Conservation (phyloP, 345 rosid genomes). For the Eutrema japonicum region DNA sequence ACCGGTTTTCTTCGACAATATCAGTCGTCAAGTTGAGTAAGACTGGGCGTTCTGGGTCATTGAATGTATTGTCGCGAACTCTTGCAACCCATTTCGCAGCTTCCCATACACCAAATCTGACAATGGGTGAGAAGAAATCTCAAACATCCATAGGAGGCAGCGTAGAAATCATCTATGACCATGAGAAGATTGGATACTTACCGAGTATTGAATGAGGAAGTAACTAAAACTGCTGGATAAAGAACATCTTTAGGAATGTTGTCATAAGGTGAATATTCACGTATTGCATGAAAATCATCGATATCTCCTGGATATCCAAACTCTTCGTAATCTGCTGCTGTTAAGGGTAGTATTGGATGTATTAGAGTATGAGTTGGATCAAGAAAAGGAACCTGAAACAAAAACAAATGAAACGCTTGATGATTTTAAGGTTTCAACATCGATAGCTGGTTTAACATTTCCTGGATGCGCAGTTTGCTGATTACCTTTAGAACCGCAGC, state of each 20-base stretch:
- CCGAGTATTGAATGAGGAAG: conserved; percentile 88
- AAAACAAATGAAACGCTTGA: conserved; percentile 9
- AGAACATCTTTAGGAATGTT: conserved; percentile 73
- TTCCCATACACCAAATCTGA: conserved; percentile 97
- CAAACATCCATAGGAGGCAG: conserved; percentile 13
- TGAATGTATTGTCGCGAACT: conserved; percentile 72
- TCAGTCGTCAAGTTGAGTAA: conserved; percentile 75
- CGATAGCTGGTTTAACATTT: neutral
- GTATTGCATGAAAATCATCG: conserved; percentile 77
- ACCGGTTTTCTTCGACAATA: conserved; percentile 87
- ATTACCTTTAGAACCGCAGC: conserved; percentile 85
- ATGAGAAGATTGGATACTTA: conserved; percentile 38
- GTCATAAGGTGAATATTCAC: conserved; percentile 80
- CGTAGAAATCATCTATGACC: neutral
- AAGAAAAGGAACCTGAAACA: conserved; percentile 81
- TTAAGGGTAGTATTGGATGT: conserved; percentile 77
- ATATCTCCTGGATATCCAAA: conserved; percentile 85
- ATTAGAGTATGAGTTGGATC: conserved; percentile 89
- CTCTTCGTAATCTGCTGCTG: conserved; percentile 83
- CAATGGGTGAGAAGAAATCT: conserved; percentile 15
- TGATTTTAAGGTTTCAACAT: conserved; percentile 1
- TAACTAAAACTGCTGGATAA: conserved; percentile 79
- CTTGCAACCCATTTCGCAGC: conserved; percentile 89
- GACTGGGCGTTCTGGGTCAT: conserved; percentile 67
- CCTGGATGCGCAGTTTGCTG: conserved; percentile 12